Evolutionary conservation across 495 filamentous ascomycete genomes (phyloP).

Genomic region (Acidomyces sp.): DNA sequence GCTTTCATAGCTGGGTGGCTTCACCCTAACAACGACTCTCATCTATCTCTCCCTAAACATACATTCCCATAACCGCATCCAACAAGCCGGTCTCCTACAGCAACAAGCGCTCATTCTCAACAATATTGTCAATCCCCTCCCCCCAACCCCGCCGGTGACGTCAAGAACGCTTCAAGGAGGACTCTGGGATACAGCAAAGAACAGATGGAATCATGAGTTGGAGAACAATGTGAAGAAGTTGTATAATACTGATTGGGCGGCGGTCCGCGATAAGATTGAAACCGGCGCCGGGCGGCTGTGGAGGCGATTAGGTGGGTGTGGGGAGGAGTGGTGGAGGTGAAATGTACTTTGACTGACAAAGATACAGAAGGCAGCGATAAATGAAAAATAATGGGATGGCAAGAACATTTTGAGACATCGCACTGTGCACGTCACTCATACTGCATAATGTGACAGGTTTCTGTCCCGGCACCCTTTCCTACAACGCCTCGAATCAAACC

Average conservation of each 20-base stretch:
- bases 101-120: constrained; percentile 53
- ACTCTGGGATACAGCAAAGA: constrained; percentile 29
- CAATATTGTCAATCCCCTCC: constrained; percentile 33
- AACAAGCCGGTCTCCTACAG: constrained; percentile 58
- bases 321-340: no score
- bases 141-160: constrained; percentile 60
- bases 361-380: no score
- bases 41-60: constrained; percentile 68
- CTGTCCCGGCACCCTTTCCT: no score
- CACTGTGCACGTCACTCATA: no score
- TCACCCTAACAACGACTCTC: constrained; percentile 68
- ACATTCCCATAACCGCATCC: constrained; percentile 56
- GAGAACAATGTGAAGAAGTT: constrained; percentile 25
- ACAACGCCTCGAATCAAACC: no score
- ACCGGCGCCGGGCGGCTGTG: constrained; percentile 19
- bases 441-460: no score
- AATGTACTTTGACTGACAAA: no score
- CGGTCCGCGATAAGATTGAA: constrained; percentile 25
- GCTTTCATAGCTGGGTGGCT: constrained; percentile 61
- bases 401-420: no score
- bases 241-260: constrained; percentile 26
- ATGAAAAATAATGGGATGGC: no score
- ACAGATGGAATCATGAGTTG: constrained; percentile 31
- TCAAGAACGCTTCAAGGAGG: constrained; percentile 25
- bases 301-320: no score